Conservation (phyloP, 345 rosid species). For the Hypericum perforatum region DNA sequence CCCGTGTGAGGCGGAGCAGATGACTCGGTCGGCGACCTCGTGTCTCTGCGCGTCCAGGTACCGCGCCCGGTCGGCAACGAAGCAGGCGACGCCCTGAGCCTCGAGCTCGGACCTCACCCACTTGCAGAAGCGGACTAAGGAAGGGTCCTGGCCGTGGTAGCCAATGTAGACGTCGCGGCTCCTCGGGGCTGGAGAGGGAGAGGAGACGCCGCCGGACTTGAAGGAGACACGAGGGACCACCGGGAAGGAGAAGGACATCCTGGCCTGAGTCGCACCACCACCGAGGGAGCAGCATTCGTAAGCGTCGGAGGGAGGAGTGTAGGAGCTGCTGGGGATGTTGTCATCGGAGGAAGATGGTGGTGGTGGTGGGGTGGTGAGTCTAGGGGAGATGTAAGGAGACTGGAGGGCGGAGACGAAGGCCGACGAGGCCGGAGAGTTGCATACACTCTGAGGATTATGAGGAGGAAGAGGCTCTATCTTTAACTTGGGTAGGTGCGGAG, state of each 20-base stretch:
- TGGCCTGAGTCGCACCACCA: slow-evolving; percentile 47
- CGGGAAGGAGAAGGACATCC: slow-evolving; percentile 46
- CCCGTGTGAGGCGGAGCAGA: slow-evolving; percentile 73
- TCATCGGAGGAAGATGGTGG: slow-evolving; percentile 37
- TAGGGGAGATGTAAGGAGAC: slow-evolving; percentile 90
- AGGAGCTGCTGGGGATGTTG: slow-evolving; percentile 83
- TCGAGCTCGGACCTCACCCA: slow-evolving; percentile 95
- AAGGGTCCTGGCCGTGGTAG: slow-evolving; percentile 77
- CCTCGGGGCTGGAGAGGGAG: slow-evolving; percentile 53
- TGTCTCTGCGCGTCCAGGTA: slow-evolving; percentile 72
- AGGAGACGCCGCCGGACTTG: slow-evolving; percentile 60
- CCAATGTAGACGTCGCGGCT: slow-evolving; percentile 88
- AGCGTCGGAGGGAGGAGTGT: slow-evolving; percentile 82
- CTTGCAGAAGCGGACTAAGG: slow-evolving; percentile 69
- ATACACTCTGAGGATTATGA: slow-evolving; percentile 35
- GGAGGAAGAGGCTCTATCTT: no score
- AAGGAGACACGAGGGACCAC: slow-evolving; percentile 63
- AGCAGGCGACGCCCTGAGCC: slow-evolving; percentile 89
- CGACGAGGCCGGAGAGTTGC: slow-evolving; percentile 79
- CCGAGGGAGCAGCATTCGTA: slow-evolving; percentile 68
- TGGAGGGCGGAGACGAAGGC: slow-evolving; percentile 90
- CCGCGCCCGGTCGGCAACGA: slow-evolving; percentile 77
- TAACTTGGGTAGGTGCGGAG: no score
- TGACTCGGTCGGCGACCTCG: slow-evolving; percentile 78
- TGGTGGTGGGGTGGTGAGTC: slow-evolving; percentile 44